Evolutionary conservation across 306 rosid species (phyloP), one percentile per base, ranked within the genome.

Genomic region (Herpetospermum pedunculosum): DNA sequence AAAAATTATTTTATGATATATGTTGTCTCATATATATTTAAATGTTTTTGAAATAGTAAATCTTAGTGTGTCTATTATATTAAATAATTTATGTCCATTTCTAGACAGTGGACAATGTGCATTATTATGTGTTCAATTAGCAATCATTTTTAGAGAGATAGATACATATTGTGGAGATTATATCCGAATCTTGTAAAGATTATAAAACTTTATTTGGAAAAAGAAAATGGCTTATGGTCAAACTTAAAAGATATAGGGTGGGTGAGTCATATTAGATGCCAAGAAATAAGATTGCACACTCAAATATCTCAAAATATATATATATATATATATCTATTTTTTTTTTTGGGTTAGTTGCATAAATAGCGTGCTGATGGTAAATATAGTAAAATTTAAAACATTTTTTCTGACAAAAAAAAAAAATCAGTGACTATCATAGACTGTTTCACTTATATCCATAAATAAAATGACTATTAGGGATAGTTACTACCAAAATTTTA

Each of bases 181-280:
- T 65, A 65, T 40, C 49, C 72, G 72, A 65, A 65, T 65, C 52
- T 65, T 38, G 32, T 9, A 65, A 65, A 65, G 72, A 34, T 65
- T n/a, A 21, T 37, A 32, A 0, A 60, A 65, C 52, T 40, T 65
- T 40, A 40, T 11, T 10, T 29, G n/a, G 52, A 4, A 40, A 65
- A 35, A 19, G 9, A 29, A 55, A 55, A 1, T 21, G 48, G 2
- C 12, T 40, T 40, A 29, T 16, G 18, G 44, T 30, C 44, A 34
- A 60, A 32, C 14, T 15, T 34, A 62, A 60, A 59, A 29, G 2
- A 62, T 59, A 59, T 29, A 41, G 34, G 67, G 21, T 12, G 34
- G 57, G 57, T 29, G 67, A 5, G 23, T 15, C 64, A 57, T 57
- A 28, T 8, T 4, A 4, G 55, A n/a, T 50, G 55, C 26, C 55